Evolutionary conservation across 1,284 basidiomycete species (phyloP).

Genomic region (Inonotus obliquus): DNA sequence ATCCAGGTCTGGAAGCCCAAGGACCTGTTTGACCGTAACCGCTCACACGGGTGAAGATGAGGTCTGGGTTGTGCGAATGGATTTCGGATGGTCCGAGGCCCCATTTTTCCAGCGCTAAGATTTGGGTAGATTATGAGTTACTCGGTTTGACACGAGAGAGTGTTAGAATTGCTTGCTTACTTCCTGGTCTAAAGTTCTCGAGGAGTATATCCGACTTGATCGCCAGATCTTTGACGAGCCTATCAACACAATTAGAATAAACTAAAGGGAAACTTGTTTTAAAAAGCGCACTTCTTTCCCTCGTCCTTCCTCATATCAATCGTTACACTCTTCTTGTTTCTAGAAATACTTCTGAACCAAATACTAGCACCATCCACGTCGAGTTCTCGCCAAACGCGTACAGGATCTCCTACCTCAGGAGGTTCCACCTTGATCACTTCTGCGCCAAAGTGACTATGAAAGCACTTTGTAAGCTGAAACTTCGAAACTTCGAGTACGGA

Average conservation of each 20-base stretch:
- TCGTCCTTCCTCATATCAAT: constrained; percentile 58
- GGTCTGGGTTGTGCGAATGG: constrained; percentile 52
- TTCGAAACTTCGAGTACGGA: neutral
- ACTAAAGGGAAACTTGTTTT: neutral
- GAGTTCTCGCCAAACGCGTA: constrained; percentile 67
- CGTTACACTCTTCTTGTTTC: constrained; percentile 70
- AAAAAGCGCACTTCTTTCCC: constrained; percentile 48
- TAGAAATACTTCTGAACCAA: constrained; percentile 64
- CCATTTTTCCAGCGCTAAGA: constrained; percentile 64
- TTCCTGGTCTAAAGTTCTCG: constrained; percentile 72
- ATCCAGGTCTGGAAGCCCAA: constrained; percentile 63
- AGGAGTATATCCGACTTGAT: constrained; percentile 57
- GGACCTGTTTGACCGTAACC: constrained; percentile 72
- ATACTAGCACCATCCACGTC: constrained; percentile 66
- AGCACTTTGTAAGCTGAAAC: neutral
- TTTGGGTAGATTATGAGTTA: neutral
- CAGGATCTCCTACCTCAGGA: constrained; percentile 54
- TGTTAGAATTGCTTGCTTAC: constrained; percentile 36
- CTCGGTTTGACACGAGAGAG: neutral
- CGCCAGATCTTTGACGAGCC: constrained; percentile 58
- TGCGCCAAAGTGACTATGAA: constrained; percentile 58
- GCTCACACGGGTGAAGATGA: constrained; percentile 69
- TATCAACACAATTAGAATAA: constrained; percentile 25
- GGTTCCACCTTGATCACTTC: constrained; percentile 69
- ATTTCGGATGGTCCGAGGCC: constrained; percentile 52